These are phyloP conservation scores for Candida awuae DNA, from an alignment of 805 yeast species.

Conservation along the genomic window DNA sequence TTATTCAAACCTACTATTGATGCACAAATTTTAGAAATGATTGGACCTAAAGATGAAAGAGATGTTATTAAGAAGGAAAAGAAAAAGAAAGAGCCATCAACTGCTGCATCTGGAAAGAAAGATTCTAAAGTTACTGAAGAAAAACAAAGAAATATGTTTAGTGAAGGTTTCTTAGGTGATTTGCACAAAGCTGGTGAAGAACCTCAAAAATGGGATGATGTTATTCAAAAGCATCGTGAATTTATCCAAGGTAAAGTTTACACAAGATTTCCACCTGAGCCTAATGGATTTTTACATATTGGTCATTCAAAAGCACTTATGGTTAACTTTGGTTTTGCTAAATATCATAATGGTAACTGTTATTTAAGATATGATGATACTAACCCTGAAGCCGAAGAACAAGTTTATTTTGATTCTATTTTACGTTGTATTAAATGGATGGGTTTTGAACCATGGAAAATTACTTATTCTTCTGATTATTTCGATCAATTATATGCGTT, in stretches of 20 bases:
- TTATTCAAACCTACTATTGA: constrained; percentile 85
- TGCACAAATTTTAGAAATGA: constrained; percentile 53
- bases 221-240: constrained; percentile 71
- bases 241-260: constrained; percentile 75
- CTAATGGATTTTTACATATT: constrained; percentile 93
- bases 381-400: constrained; percentile 98
- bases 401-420: constrained; percentile 77
- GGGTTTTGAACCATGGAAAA: constrained; percentile 88
- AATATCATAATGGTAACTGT: constrained; percentile 77
- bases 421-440: constrained; percentile 84
- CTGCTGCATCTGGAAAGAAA: constrained; percentile 2
- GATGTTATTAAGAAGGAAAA: constrained; percentile 76
- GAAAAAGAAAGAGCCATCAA: constrained; percentile 36
- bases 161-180: constrained; percentile 92
- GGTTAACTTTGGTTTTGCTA: constrained; percentile 97
- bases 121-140: constrained; percentile 11
- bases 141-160: constrained; percentile 66
- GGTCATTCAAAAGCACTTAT: constrained; percentile 98
- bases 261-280: constrained; percentile 98
- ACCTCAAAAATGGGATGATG: constrained; percentile 81
- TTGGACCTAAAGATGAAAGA: constrained; percentile 96
- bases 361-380: constrained; percentile 95
- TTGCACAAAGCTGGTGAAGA: constrained; percentile 93
- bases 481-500: constrained; percentile 81
- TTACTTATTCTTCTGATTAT: constrained; percentile 94